Evolutionary conservation across 1,284 basidiomycete species (phyloP), one percentile per base, ranked within the genome.

Genomic region (Ceratobasidium sp.): DNA sequence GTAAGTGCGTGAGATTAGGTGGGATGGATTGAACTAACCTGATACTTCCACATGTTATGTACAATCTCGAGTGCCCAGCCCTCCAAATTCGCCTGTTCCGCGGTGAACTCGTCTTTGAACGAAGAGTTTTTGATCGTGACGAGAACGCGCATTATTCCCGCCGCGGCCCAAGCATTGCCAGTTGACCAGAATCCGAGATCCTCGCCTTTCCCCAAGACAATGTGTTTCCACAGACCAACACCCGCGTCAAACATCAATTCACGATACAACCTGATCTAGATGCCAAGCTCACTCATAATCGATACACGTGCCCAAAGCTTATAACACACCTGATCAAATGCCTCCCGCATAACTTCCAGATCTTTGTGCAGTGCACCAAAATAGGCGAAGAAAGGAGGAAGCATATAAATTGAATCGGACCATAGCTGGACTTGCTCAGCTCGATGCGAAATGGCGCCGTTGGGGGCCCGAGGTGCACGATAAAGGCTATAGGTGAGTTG

Each of bases 311-410:
- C 15, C 17, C 6, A n/a, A 92, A 78, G 69, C 17, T 94, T 86
- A 77, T 97, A 96, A 53, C 82, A 82, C 72, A 92, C 87, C 77
- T 98, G 96, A 40, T 85, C 85, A 79, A 93, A 91, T 0, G 93
- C 89, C 64, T 86, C 83, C 35, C 80, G 77, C 8, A 96, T 75
- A 27, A 95, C 81, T 0, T 87, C 85, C 45, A 84, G 77, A 78
- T 96, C 94, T 32, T 80, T 76, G 0, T 86, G 87, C 29, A 87
- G 74, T 35, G 88, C 87, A 32, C 92, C 96, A 77, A 94, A 96
- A 78, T 91, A 94, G 0, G 95, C 93, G 8, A 98, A 79, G 79
- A 96, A 97, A 0, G 95, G 95, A 0, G 95, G 94, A 0, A 91
- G 90, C 93, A 96, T 94, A 78, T 91, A 94, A 6, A 92, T 83